Percentiles rank a stretch among this genome's conserved stretches.
Evolutionary conservation across 306 rosid species (phyloP).

Genomic region (Mucuna pruriens): DNA sequence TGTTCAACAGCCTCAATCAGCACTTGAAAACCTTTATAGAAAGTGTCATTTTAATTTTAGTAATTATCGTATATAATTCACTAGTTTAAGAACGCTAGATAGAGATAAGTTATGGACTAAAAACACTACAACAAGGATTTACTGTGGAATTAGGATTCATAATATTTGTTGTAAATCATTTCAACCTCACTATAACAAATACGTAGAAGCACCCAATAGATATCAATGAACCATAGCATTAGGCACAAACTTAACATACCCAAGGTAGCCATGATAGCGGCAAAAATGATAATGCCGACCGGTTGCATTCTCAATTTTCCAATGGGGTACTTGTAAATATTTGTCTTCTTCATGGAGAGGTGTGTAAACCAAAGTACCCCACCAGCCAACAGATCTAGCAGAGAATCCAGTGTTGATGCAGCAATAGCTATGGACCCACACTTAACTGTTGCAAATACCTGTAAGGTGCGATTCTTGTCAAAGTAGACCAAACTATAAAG

Average conservation of each 20-base stretch:
- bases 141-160: too few species aligned
- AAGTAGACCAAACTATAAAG: background rate
- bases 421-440: slow-evolving; percentile 71
- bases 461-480: background rate
- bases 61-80: background rate
- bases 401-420: slow-evolving; percentile 68
- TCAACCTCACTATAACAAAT: too few species aligned
- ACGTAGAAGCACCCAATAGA: too few species aligned
- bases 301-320: slow-evolving; percentile 79
- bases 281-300: slow-evolving; percentile 72
- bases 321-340: slow-evolving; percentile 64
- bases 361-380: slow-evolving; percentile 73
- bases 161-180: too few species aligned
- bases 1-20: slow-evolving; percentile 39
- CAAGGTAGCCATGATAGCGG: slow-evolving; percentile 78
- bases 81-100: background rate
- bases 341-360: slow-evolving; percentile 24
- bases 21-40: background rate
- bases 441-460: slow-evolving; percentile 48
- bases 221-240: too few species aligned
- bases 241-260: slow-evolving; percentile 25
- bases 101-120: too few species aligned
- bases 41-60: background rate
- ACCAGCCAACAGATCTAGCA: slow-evolving; percentile 79
- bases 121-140: too few species aligned